These are phyloP conservation scores for Mikania micrantha DNA, from an alignment of 129 eudicot species.

Conservation along the genomic window DNA sequence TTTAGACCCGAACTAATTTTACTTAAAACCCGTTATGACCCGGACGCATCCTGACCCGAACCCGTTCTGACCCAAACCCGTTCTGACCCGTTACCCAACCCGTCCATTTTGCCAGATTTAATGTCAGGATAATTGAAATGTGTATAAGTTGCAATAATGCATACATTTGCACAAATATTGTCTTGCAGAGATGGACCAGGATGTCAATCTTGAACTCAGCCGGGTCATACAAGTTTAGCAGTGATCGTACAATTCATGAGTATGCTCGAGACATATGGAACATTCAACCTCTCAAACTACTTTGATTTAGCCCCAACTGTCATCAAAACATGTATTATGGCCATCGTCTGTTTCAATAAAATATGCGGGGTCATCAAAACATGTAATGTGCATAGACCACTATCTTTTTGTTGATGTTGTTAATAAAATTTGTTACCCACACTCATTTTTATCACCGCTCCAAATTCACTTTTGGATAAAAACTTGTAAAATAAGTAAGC, in stretches of 20 bases:
- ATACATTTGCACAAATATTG: slow-evolving; percentile 11
- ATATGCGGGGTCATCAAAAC: neutral
- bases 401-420: slow-evolving; percentile 3
- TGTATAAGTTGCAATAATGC: neutral
- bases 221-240: slow-evolving; percentile 91
- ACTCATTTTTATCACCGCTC: neutral
- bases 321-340: neutral
- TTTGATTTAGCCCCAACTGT: slow-evolving; percentile 13
- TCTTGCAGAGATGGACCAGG: slow-evolving; percentile 79
- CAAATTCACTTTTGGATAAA: neutral
- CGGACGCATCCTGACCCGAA: no score
- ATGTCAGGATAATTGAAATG: neutral
- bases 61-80: no score
- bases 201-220: slow-evolving; percentile 97
- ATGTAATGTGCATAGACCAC: neutral
- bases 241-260: slow-evolving; percentile 85
- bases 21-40: no score
- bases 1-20: no score
- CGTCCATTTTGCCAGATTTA: no score
- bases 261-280: slow-evolving; percentile 92
- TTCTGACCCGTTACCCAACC: no score
- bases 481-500: neutral
- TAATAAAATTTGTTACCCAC: slow-evolving; percentile 7
- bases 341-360: slow-evolving; percentile 5
- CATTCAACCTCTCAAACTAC: slow-evolving; percentile 54